Base-by-base conservation (phyloP, 169 alveolate genomes). In the Eimeria sp. region DNA sequence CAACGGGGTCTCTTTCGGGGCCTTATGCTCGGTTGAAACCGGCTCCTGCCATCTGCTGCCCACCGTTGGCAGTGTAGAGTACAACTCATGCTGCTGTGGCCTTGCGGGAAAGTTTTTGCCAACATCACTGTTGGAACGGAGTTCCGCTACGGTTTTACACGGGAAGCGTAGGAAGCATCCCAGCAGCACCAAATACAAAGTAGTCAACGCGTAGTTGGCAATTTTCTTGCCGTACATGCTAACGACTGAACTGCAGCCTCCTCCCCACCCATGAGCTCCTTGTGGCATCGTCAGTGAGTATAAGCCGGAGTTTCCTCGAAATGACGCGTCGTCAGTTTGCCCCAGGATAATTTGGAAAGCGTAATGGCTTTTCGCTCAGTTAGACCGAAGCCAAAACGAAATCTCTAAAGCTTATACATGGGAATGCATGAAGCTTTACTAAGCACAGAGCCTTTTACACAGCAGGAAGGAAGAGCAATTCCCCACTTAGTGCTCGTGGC, bases 221-320 rank as follows among this genome's bases (percentile, higher is more conserved):
- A 6, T 57, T 40, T 82, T 7, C 11, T 25, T 20, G 83, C 65
- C 13, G 83, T 16, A 18, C 11, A 10, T 47, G 63, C 49, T 9
- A 61, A 43, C 54, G 83, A 47, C 47, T 83, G n/a, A 4, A 47
- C 65, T 65, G 67, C 40, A 30, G 40, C 58, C 70, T 61, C 63
- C 84, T 45, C 40, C 61, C 63, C 65, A 43, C 70, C 34, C 34
- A 4, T 40, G 65, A 61, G 22, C 27, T 63, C 51, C n/a, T 14
- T 27, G 45, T 65, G 43, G 83, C 94, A 87, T 63, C 70, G n/a
- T 86, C 82, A 61, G 89, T 47, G 70, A 27, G 61, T 80, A 25
- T 70, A 11, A 27, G 25, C 89, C 25, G 27, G 6, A 80, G n/a
- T 27, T 20, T n/a, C 70, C 43, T 7, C 6, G 6, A 16, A 3